A percentile compares a stretch with the other conserved stretches of the same genome.
Conservation (phyloP, 306 rosid species). For the Inga oerstediana region DNA sequence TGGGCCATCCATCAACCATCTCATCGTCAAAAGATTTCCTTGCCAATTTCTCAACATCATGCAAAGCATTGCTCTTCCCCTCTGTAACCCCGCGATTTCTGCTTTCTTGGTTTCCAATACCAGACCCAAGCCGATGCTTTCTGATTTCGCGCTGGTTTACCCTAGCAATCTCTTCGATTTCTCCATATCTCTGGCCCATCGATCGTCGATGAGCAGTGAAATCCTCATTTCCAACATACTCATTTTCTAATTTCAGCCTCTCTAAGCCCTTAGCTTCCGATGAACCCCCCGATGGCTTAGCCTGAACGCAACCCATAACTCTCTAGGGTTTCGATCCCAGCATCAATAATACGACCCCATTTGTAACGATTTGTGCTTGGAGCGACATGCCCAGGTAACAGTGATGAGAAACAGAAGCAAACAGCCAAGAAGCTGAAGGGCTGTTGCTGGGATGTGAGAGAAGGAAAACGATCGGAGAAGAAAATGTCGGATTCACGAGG, state of each 20-base stretch:
- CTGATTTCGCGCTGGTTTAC: constrained; percentile 26
- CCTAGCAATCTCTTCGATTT: constrained; percentile 13
- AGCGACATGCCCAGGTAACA: constrained; percentile 12
- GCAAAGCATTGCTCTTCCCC: constrained; percentile 33
- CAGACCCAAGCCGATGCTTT: constrained; percentile 29
- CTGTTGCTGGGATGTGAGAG: neutral
- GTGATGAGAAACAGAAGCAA: neutral
- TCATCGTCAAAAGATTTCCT: constrained; percentile 40
- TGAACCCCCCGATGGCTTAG: constrained; percentile 38
- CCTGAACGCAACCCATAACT: constrained; percentile 78
- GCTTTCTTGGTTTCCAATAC: constrained; percentile 26
- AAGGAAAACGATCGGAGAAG: constrained; percentile 24
- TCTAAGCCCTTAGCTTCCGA: constrained; percentile 41
- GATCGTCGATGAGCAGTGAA: constrained; percentile 51
- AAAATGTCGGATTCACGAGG: constrained; percentile 11
- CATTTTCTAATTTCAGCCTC: constrained; percentile 62
- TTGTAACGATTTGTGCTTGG: neutral
- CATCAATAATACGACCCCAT: neutral
- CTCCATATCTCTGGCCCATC: constrained; percentile 44
- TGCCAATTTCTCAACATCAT: constrained; percentile 30
- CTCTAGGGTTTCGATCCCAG: constrained; percentile 14
- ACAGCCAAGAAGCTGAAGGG: neutral
- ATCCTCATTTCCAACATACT: constrained; percentile 47
- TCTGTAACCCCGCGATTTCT: neutral
- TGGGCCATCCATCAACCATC: constrained; percentile 33